Percentiles rank a stretch among this genome's conserved stretches.
These are phyloP conservation scores for Starmera dryadoides DNA, from an alignment of 805 yeast genomes.

Conservation along the genomic window DNA sequence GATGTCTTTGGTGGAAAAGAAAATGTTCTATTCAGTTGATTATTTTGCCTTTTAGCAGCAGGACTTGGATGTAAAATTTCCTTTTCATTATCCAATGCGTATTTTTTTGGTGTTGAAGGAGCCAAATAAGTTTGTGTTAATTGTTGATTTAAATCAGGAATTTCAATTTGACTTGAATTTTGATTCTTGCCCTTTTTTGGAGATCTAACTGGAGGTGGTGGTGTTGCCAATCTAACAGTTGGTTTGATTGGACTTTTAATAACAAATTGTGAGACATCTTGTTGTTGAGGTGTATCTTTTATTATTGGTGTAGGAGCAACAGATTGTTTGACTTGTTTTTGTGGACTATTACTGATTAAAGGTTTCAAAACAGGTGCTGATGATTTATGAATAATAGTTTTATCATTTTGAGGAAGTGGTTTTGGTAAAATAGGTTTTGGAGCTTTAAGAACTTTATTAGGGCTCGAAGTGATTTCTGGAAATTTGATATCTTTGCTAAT, in stretches of 20 bases:
- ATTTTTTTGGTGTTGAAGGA: neutral
- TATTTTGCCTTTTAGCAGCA: slow-evolving; percentile 16
- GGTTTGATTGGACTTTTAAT: neutral
- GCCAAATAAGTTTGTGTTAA: neutral
- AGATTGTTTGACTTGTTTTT: too few species aligned
- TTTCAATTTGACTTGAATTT: slow-evolving; percentile 3
- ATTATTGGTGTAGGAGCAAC: neutral
- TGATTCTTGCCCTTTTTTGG: neutral
- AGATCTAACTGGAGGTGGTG: neutral
- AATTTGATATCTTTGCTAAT: neutral
- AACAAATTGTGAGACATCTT: neutral
- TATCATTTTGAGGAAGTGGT: neutral
- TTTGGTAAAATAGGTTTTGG: too few species aligned
- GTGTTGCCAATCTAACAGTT: neutral
- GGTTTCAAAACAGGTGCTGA: too few species aligned
- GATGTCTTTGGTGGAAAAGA: slow-evolving; percentile 15
- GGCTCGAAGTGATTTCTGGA: neutral
- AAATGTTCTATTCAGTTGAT: slow-evolving; percentile 16
- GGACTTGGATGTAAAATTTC: slow-evolving; percentile 20
- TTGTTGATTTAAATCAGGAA: slow-evolving; percentile 6
- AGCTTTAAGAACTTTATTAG: too few species aligned
- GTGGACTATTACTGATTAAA: too few species aligned
- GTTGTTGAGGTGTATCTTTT: neutral
- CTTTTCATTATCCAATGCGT: slow-evolving; percentile 14
- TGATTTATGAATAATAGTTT: neutral